These are phyloP conservation scores for Sclerotinia nivalis DNA, from an alignment of 2,329 filamentous ascomycete species.

Conservation along the genomic window DNA sequence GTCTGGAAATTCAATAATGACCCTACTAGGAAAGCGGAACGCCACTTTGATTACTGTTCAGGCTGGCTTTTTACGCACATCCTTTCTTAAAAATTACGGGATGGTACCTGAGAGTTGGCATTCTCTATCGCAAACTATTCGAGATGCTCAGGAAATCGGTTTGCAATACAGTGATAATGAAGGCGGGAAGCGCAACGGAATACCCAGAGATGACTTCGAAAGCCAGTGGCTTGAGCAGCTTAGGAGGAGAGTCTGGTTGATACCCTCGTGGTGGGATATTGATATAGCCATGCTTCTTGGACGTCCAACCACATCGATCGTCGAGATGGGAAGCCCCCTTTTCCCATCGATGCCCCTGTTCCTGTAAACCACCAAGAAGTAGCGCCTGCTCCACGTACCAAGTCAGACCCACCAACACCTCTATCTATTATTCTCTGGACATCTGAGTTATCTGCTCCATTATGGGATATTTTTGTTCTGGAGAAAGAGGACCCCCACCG, in stretches of 20 bases:
- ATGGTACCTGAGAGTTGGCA: constrained; percentile 55
- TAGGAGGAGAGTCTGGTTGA: constrained; percentile 56
- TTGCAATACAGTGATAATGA: constrained; percentile 55
- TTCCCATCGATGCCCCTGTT: constrained; percentile 55
- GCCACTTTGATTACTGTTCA: constrained; percentile 57
- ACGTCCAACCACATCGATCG: constrained; percentile 50
- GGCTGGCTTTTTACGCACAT: constrained; percentile 56
- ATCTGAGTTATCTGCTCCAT: constrained; percentile 48
- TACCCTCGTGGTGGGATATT: constrained; percentile 49
- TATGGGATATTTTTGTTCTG: constrained; percentile 52
- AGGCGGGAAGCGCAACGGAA: constrained; percentile 44
- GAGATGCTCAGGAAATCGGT: constrained; percentile 63
- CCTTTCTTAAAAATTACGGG: constrained; percentile 59
- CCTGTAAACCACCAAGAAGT: constrained; percentile 50
- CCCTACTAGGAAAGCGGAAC: constrained; percentile 57
- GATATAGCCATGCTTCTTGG: constrained; percentile 42
- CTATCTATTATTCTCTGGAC: constrained; percentile 54
- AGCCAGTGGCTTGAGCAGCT: constrained; percentile 60
- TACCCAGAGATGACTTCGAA: constrained; percentile 51
- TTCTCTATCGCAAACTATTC: constrained; percentile 53
- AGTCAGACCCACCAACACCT: constrained; percentile 54
- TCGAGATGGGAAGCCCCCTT: constrained; percentile 49
- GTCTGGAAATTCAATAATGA: constrained; percentile 53
- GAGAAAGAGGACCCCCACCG: constrained; percentile 57
- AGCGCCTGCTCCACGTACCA: constrained; percentile 50